These are phyloP conservation scores for Geranomyces michiganensis DNA, from an alignment of 192 early-diverging fungal genomes.

Conservation along the genomic window DNA sequence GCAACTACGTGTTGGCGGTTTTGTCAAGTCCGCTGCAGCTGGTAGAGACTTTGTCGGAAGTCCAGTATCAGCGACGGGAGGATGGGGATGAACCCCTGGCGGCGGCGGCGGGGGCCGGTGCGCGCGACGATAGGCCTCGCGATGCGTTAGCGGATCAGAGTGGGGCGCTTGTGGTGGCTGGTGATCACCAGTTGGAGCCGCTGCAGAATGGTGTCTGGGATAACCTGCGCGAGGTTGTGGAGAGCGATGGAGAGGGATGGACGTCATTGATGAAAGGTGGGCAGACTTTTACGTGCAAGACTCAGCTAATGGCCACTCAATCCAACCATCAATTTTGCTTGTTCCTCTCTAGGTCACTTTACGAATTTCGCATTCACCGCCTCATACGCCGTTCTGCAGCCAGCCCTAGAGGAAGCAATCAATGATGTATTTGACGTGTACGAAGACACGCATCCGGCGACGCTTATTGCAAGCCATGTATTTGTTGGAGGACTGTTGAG, in stretches of 20 bases:
- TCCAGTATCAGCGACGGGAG: slow-evolving; percentile 44
- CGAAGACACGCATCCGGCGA: slow-evolving; percentile 81
- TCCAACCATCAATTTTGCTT: too few relatives aligned
- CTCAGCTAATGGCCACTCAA: too few relatives aligned
- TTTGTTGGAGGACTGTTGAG: slow-evolving; percentile 80
- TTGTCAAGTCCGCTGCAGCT: slow-evolving; percentile 51
- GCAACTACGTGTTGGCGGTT: slow-evolving; percentile 45
- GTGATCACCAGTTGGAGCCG: slow-evolving; percentile 4
- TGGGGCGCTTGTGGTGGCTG: slow-evolving; percentile 9
- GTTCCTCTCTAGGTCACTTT: slow-evolving; percentile 62
- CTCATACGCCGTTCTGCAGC: slow-evolving; percentile 74
- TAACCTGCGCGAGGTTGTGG: slow-evolving; percentile 44
- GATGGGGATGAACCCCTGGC: slow-evolving; percentile 38
- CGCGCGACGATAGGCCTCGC: not conserved
- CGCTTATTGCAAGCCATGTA: slow-evolving; percentile 73
- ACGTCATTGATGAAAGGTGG: slow-evolving; percentile 45
- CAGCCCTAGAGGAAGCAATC: slow-evolving; percentile 80
- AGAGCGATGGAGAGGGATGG: slow-evolving; percentile 40
- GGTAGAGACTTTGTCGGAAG: slow-evolving; percentile 50
- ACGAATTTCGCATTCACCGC: slow-evolving; percentile 79
- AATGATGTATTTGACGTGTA: slow-evolving; percentile 92
- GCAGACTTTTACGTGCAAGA: too few relatives aligned
- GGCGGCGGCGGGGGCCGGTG: slow-evolving; percentile 9
- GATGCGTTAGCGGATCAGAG: not conserved
- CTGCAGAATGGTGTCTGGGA: slow-evolving; percentile 44